Evolutionary conservation across 2,329 filamentous ascomycete species (phyloP).

Genomic region (Nothophaeocryptopus gaeumannii): DNA sequence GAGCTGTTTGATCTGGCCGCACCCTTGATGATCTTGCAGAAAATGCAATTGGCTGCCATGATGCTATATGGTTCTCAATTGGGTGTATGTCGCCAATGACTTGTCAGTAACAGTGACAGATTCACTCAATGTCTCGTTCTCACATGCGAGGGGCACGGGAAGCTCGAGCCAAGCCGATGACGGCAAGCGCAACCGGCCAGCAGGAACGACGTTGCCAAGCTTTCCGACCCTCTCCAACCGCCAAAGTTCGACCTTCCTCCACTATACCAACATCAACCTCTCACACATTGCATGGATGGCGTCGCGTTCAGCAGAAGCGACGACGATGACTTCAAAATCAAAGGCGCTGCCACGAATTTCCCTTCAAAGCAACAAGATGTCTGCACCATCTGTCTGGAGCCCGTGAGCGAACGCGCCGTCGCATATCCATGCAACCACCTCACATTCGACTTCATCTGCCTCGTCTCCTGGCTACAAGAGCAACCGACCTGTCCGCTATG

Average conservation of each 20-base stretch:
- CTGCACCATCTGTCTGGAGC: constrained; percentile 86
- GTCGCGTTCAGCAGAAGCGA: not conserved
- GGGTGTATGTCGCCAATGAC: not conserved
- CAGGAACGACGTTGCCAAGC: constrained; percentile 3
- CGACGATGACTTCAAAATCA: constrained; percentile 28
- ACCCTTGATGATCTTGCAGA: constrained; percentile 98
- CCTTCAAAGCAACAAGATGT: constrained; percentile 39
- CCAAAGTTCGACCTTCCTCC: not conserved
- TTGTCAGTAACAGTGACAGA: not conserved
- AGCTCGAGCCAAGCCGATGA: not conserved
- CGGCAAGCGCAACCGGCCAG: not conserved
- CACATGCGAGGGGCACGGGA: not conserved
- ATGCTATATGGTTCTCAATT: not conserved
- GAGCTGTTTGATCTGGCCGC: constrained; percentile 11
- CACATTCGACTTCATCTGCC: constrained; percentile 81
- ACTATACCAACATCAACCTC: not conserved
- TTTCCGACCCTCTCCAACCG: not conserved
- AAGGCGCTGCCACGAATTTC: constrained; percentile 22
- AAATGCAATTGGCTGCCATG: constrained; percentile 70
- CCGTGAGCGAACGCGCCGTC: constrained; percentile 67
- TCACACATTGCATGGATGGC: constrained; percentile 22
- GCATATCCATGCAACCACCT: constrained; percentile 74
- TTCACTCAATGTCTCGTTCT: constrained; percentile 5
- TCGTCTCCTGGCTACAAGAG: constrained; percentile 76
- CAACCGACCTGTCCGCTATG: constrained; percentile 76